Evolutionary conservation across 345 rosid genomes (phyloP), one percentile per base, ranked within the genome.

Genomic region (Linum trigynum): DNA sequence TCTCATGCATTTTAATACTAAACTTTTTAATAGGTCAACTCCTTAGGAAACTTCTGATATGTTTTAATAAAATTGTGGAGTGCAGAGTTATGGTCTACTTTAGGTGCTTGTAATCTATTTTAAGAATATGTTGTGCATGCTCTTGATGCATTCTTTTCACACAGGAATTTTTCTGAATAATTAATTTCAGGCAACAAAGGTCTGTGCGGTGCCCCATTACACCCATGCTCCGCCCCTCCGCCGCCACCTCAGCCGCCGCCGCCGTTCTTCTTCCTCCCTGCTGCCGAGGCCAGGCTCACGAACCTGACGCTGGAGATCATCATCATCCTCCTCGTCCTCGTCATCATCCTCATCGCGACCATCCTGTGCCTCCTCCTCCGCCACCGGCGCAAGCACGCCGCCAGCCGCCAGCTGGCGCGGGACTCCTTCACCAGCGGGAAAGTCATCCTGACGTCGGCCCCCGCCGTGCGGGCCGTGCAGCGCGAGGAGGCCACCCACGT

Each of bases 201-300:
- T 35, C 76, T 86, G 12, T 86, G 96, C 17, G 90, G 78, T 32
- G 69, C 72, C 51, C 96, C 96, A 58, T 64, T 89, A 41, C 69
- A 63, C 1, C 57, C 76, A 14, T 89, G 92, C 69, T 23, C 67
- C 7, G 11, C 70, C 1, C 36, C 75, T 12, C 62, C 77, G 3
- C 64, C 73, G 1, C n/a, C 51, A 8, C 5, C 61, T 38, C 51
- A 55, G 63, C 3, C 41, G 14, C 16, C 7, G 11, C 8, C 61
- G 8, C 61, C 61, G 11, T 7, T 3, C 8, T 17, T 12, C 16
- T 23, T 3, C 5, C 38, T 23, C 2, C 12, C 38, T 2, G 35
- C 38, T 23, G 12, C 1, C 12, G 9, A 57, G 3, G 61, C 4
- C 14, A 10, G 14, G 11, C 9, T 2, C 11, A 48, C 53, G 3